Evolutionary conservation across 176 grass and related monocot species (phyloP), one percentile per base, ranked within the genome.

Genomic region (Alloteropsis semialata): DNA sequence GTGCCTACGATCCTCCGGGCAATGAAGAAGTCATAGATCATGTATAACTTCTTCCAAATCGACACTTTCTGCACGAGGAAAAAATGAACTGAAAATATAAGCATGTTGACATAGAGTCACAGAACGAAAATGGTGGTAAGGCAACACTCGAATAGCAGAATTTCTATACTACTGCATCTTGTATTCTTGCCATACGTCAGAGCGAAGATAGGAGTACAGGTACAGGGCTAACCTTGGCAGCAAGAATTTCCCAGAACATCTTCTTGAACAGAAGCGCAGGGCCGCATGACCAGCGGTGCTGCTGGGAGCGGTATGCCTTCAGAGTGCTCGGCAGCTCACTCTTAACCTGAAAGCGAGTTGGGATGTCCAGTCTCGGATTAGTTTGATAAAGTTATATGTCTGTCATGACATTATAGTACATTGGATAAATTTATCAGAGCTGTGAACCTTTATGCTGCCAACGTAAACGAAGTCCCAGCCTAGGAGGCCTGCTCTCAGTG

Each of bases 281-380:
- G n/a, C 94, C 94, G 12, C 94, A 97, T 32, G 94, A 97, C 91
- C 91, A 97, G 22, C 91, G 91, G 38, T 94, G 94, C 75, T 97
- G 94, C 39, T 97, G 94, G 82, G 89, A 97, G 10, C 94, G 81
- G 37, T 94, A 97, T 1, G 91, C 94, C 71, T 88, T 88, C 3
- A 94, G 65, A 43, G 87, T 90, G 66, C 91, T 94, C 16, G 94
- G 91, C 63, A 97, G 79, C 60, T 94, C 91, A 42, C 83, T 93
- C 74, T 88, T 97, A 39, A 93, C 94, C 94, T 93, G 74, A 69
- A 86, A 65, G 29, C 16, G 15, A 27, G 81, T 76, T 19, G 30
- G 15, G 77, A 13, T 1, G 28, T 3, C 13, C 18, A 32, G 25
- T 56, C 0, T 34, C 44, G 19, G 65, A 41, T 44, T 50, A 59